phyloP scores from a whole-genome alignment of 2,329 filamentous ascomycete species.

The Cytospora schulzeri region DNA sequence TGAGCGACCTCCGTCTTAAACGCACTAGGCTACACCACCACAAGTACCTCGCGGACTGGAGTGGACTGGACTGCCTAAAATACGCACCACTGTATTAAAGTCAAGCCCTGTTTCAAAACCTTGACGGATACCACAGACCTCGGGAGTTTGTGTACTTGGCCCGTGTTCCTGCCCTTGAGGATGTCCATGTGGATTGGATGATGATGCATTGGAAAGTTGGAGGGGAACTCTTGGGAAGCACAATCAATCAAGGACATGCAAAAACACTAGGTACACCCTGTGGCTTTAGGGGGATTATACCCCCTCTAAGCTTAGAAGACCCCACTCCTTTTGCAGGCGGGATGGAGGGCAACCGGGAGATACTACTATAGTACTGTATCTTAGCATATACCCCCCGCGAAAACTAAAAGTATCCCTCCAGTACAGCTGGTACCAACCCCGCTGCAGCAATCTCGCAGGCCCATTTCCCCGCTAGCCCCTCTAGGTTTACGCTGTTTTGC shows the following conservation, averaged over 20 bases:
- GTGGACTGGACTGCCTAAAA: too few relatives aligned
- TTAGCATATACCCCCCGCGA: too few relatives aligned
- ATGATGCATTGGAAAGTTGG: not conserved
- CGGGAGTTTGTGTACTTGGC: not conserved
- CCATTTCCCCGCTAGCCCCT: slow-evolving; percentile 16
- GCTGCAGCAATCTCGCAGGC: slow-evolving; percentile 18
- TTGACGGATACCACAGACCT: not conserved
- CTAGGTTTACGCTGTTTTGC: slow-evolving; percentile 19
- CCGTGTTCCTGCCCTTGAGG: not conserved
- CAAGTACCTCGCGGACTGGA: too few relatives aligned
- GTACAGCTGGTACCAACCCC: not conserved
- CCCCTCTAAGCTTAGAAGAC: slow-evolving; percentile 24
- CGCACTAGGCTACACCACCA: slow-evolving; percentile 15
- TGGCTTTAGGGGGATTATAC: slow-evolving; percentile 11
- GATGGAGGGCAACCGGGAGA: slow-evolving; percentile 15
- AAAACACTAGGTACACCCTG: not conserved
- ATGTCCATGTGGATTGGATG: not conserved
- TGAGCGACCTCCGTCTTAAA: slow-evolving; percentile 7
- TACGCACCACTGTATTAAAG: not conserved
- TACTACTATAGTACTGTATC: not conserved
- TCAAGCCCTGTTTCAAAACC: not conserved
- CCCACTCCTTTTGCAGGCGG: slow-evolving; percentile 24
- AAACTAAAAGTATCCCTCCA: not conserved
- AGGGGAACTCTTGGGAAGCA: not conserved
- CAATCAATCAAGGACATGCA: not conserved